Percentiles rank a stretch among this genome's conserved stretches.
These are phyloP conservation scores for Thermomucor indicae-seudaticae DNA, from an alignment of 371 early-diverging fungal species.

Conservation along the genomic window DNA sequence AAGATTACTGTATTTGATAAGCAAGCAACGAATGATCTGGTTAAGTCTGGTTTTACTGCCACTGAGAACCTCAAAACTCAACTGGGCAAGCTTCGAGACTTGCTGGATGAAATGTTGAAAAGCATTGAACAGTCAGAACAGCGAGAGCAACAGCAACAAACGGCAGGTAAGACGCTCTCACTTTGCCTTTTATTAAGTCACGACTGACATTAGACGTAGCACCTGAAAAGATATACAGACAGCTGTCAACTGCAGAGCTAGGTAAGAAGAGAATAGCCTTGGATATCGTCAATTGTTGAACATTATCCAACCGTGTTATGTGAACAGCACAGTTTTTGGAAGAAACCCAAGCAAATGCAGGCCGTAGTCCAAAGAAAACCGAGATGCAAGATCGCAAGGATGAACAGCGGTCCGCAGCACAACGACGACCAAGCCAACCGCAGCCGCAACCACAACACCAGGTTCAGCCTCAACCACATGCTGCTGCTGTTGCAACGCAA, in stretches of 20 bases:
- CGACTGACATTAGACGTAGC: background rate
- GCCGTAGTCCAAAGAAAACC: background rate
- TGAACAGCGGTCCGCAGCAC: too few relatives aligned
- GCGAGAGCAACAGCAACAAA: background rate
- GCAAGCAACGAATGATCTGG: background rate
- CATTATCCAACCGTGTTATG: background rate
- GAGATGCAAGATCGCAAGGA: too few relatives aligned
- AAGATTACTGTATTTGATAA: conserved; percentile 46
- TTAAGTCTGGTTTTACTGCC: background rate
- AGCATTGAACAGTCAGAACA: background rate
- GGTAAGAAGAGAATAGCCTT: conserved; percentile 5
- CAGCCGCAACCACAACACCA: background rate
- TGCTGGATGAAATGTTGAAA: background rate
- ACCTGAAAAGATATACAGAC: conserved; percentile 13
- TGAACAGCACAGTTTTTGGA: background rate
- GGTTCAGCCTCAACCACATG: background rate
- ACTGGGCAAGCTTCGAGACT: conserved; percentile 4
- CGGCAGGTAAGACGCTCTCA: background rate
- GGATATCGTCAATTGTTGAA: background rate
- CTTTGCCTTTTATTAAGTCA: background rate
- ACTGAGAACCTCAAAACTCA: background rate
- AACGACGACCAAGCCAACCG: background rate
- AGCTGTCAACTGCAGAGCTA: conserved; percentile 16
- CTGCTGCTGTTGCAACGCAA: background rate
- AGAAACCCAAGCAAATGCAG: background rate